phyloP scores from a whole-genome alignment of 176 grass and related monocot species.

The Eragrostis nindensis region DNA sequence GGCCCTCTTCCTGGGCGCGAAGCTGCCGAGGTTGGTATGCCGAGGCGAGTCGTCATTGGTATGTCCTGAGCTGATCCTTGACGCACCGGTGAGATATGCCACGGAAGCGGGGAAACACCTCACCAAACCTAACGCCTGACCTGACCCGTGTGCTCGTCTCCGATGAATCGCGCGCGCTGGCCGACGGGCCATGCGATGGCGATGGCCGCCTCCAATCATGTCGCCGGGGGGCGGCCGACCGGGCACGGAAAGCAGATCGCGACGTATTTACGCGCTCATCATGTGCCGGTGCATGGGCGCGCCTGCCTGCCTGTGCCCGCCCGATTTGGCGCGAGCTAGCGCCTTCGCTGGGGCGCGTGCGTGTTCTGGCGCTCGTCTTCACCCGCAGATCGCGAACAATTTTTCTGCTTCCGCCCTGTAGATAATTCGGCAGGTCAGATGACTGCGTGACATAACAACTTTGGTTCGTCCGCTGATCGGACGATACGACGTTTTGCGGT shows the following conservation, averaged over 20 bases:
- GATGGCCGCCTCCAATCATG: slow-evolving; percentile 21
- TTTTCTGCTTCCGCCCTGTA: neutral
- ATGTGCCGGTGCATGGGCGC: slow-evolving; percentile 25
- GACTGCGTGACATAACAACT: neutral
- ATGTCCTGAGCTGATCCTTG: neutral
- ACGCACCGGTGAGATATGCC: neutral
- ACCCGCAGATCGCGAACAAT: neutral
- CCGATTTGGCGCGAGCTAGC: neutral
- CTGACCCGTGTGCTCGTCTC: neutral
- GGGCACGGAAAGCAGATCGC: slow-evolving; percentile 9
- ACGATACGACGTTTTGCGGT: too few species aligned
- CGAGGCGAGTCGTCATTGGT: neutral
- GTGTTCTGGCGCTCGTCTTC: slow-evolving; percentile 19
- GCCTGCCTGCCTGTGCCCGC: neutral
- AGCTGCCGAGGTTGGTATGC: neutral
- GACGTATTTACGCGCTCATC: slow-evolving; percentile 37
- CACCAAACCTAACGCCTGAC: too few species aligned
- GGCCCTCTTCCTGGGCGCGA: neutral
- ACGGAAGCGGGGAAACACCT: too few species aligned
- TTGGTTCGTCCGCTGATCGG: neutral
- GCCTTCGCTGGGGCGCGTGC: neutral
- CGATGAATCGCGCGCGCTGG: neutral
- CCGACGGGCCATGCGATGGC: too few species aligned
- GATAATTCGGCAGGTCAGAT: neutral
- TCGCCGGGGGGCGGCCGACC: neutral